Evolutionary conservation across 495 filamentous ascomycete species (phyloP).

Genomic region (Hypoxylon cercidicola): DNA sequence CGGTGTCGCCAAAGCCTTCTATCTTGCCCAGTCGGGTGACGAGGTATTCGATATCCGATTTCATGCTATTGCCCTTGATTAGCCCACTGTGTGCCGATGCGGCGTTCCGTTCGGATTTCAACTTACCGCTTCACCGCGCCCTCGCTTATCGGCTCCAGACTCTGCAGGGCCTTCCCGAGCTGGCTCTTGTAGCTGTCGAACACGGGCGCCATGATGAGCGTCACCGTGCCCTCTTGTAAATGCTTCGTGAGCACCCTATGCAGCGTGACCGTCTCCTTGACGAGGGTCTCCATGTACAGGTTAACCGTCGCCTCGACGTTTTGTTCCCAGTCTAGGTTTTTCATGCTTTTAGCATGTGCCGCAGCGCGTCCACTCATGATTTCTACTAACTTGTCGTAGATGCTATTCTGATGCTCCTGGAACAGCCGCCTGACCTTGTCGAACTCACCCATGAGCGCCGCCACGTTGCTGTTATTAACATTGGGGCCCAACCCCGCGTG

Average conservation of each 20-base stretch:
- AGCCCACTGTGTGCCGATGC: slow-evolving; percentile 44
- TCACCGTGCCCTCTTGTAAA: slow-evolving; percentile 79
- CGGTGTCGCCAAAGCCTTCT: slow-evolving; percentile 79
- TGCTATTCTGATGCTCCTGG: slow-evolving; percentile 92
- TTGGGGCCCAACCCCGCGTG: slow-evolving; percentile 70
- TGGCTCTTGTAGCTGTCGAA: slow-evolving; percentile 88
- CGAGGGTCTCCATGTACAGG: slow-evolving; percentile 89
- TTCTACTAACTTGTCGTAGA: slow-evolving; percentile 94
- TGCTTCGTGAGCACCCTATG: slow-evolving; percentile 89
- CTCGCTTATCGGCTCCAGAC: slow-evolving; percentile 72
- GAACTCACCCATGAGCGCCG: slow-evolving; percentile 80
- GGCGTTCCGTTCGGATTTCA: slow-evolving; percentile 59
- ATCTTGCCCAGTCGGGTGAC: slow-evolving; percentile 77
- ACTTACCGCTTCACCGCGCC: slow-evolving; percentile 77
- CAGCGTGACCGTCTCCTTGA: slow-evolving; percentile 87
- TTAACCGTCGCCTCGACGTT: slow-evolving; percentile 57
- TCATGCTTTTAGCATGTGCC: slow-evolving; percentile 78
- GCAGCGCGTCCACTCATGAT: slow-evolving; percentile 88
- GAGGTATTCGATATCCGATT: slow-evolving; percentile 82
- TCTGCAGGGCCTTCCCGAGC: slow-evolving; percentile 78
- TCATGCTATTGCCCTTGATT: slow-evolving; percentile 67
- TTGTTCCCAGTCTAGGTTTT: slow-evolving; percentile 77
- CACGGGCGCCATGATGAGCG: slow-evolving; percentile 89
- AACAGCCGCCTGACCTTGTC: slow-evolving; percentile 90
- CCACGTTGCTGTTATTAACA: slow-evolving; percentile 57